Conservation (phyloP, 495 filamentous ascomycete species). For the Xylaria longipes region DNA sequence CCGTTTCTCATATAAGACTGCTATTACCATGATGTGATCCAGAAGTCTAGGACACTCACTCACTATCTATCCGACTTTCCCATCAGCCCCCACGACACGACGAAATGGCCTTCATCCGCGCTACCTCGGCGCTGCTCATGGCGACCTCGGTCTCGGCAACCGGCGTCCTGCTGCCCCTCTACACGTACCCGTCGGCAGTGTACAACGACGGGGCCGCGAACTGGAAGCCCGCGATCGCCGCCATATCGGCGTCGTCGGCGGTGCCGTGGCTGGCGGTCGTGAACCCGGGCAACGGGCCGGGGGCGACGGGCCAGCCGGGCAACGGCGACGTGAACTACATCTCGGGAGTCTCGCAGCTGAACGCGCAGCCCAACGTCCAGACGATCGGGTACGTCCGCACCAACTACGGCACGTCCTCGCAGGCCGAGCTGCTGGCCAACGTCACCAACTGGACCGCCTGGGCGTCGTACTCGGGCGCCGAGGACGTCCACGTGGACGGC, state of each 20-base stretch:
- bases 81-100: background rate
- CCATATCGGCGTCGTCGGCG: constrained; percentile 43
- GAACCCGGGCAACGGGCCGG: constrained; percentile 57
- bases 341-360: constrained; percentile 46
- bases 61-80: background rate
- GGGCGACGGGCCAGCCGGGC: constrained; percentile 27
- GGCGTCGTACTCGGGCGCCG: constrained; percentile 33
- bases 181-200: constrained; percentile 48
- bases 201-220: constrained; percentile 32
- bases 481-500: constrained; percentile 32
- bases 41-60: background rate
- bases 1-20: background rate
- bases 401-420: constrained; percentile 37
- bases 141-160: constrained; percentile 30
- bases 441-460: constrained; percentile 52
- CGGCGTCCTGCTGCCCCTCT: constrained; percentile 57
- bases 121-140: constrained; percentile 3
- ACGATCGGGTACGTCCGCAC: constrained; percentile 60
- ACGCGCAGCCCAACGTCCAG: constrained; percentile 49
- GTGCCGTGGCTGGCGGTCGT: constrained; percentile 53
- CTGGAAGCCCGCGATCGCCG: constrained; percentile 50
- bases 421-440: constrained; percentile 43
- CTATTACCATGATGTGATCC: background rate
- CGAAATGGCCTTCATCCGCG: constrained; percentile 6
- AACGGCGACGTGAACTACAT: constrained; percentile 40